Evolutionary conservation across 805 yeast species (phyloP).

Genomic region (Pichia insulana): DNA sequence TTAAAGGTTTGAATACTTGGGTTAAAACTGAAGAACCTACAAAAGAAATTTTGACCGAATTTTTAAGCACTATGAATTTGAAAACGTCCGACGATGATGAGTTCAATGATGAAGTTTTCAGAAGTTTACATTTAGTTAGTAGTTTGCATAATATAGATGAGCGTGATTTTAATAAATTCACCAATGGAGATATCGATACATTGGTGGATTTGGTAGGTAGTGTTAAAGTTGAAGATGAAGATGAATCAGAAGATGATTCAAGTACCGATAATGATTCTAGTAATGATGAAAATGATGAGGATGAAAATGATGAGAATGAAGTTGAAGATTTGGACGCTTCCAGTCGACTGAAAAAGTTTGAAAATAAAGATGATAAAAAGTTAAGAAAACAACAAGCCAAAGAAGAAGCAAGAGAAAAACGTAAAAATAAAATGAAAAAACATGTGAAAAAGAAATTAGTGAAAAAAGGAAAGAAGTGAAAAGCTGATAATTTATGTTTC

Average conservation of each 20-base stretch:
- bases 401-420: conserved; percentile 67
- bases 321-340: conserved; percentile 21
- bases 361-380: conserved; percentile 72
- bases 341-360: conserved; percentile 62
- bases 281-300: conserved; percentile 23
- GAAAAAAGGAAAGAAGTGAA: conserved; percentile 32
- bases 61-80: conserved; percentile 45
- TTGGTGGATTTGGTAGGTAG: conserved; percentile 55
- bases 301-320: conserved; percentile 23
- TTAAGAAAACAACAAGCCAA: conserved; percentile 69
- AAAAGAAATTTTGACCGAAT: conserved; percentile 32
- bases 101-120: conserved; percentile 79
- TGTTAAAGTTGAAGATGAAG: conserved; percentile 20
- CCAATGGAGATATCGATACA: conserved; percentile 73
- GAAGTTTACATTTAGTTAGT: conserved; percentile 69
- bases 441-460: conserved; percentile 71
- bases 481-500: not conserved
- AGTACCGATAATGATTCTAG: conserved; percentile 23
- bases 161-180: conserved; percentile 73
- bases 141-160: conserved; percentile 82
- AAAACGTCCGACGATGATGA: conserved; percentile 43
- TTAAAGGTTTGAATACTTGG: conserved; percentile 18
- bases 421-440: conserved; percentile 77
- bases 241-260: conserved; percentile 17
- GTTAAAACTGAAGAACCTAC: conserved; percentile 27